phyloP scores from a whole-genome alignment of 345 rosid species.

The Arabis hirsuta region DNA sequence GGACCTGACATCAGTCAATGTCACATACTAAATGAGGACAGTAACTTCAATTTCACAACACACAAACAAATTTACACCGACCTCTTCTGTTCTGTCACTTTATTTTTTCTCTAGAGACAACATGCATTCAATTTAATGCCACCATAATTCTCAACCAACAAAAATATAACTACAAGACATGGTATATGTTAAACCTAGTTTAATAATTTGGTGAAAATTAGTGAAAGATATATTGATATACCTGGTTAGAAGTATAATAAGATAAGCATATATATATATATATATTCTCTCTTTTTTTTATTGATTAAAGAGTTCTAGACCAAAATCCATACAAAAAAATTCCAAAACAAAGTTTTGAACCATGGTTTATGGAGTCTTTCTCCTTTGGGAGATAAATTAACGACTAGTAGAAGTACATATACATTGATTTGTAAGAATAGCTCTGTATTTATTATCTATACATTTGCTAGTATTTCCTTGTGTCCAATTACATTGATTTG shows the following conservation, averaged over 20 bases:
- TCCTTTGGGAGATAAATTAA: too few relatives aligned
- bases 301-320: too few relatives aligned
- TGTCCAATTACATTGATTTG: conserved; percentile 17
- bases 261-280: background rate
- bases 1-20: conserved; percentile 39
- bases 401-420: too few relatives aligned
- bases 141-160: conserved; percentile 1
- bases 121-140: conserved; percentile 32
- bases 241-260: background rate
- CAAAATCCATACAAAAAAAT: too few relatives aligned
- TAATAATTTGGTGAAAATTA: background rate
- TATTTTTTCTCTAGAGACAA: conserved; percentile 13
- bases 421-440: too few relatives aligned
- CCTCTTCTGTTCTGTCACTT: conserved; percentile 24
- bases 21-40: conserved; percentile 40
- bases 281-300: too few relatives aligned
- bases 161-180: background rate
- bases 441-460: background rate
- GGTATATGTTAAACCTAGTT: background rate
- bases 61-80: conserved; percentile 31
- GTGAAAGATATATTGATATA: background rate
- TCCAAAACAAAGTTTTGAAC: too few relatives aligned
- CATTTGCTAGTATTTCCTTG: conserved; percentile 3
- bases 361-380: too few relatives aligned
- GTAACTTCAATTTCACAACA: conserved; percentile 34